Conservation (phyloP, 345 rosid species). For the Pseudoturritis turrita region DNA sequence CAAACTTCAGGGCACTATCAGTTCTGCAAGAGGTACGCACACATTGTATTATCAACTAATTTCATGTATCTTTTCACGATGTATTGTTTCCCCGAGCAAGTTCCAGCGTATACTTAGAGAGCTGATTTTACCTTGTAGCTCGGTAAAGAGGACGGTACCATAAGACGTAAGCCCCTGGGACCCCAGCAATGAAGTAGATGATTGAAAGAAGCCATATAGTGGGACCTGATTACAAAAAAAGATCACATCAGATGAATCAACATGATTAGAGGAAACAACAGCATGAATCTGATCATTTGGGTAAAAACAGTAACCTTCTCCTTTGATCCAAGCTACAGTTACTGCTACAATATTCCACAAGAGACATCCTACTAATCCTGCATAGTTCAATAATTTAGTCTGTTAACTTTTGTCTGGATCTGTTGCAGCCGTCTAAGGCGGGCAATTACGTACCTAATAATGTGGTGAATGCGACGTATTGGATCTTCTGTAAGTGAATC, state of each 20-base stretch:
- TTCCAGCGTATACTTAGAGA: constrained; percentile 8
- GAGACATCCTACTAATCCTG: constrained; percentile 81
- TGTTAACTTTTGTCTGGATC: not conserved
- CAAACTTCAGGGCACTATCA: constrained; percentile 95
- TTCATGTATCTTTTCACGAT: not conserved
- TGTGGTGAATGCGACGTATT: constrained; percentile 89
- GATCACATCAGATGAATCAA: constrained; percentile 10
- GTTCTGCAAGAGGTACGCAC: constrained; percentile 57
- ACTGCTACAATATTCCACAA: constrained; percentile 86
- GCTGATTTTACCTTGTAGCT: constrained; percentile 73
- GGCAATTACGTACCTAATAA: constrained; percentile 57
- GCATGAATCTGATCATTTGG: not conserved
- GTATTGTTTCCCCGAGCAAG: not conserved
- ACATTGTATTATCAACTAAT: constrained; percentile 1
- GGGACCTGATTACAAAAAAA: constrained; percentile 47
- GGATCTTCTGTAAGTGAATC: constrained; percentile 75
- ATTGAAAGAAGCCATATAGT: constrained; percentile 94
- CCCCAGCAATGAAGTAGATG: constrained; percentile 83
- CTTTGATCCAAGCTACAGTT: constrained; percentile 86
- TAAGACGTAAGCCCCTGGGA: constrained; percentile 80
- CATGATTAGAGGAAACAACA: not conserved
- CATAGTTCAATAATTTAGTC: not conserved
- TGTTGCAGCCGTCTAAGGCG: constrained; percentile 2
- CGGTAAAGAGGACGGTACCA: constrained; percentile 98
- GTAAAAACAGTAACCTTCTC: constrained; percentile 56